Evolutionary conservation across 139 green algal genomes (phyloP).

Genomic region (Micractinium sp.): DNA sequence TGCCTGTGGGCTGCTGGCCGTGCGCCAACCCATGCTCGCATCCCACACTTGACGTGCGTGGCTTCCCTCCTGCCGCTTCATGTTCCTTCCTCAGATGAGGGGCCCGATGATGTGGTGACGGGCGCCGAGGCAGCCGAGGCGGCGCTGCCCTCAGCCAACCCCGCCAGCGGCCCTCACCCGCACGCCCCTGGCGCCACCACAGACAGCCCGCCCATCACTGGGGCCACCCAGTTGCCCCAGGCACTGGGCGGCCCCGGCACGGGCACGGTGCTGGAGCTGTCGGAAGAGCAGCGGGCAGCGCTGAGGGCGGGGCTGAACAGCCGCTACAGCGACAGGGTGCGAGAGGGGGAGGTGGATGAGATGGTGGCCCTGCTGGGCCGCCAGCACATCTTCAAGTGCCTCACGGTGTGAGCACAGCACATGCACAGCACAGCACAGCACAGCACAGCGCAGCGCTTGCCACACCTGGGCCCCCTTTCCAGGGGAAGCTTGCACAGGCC

Average conservation of each 20-base stretch:
- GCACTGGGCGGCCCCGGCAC: no score
- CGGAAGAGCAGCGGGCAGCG: not conserved
- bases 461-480: no score
- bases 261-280: not conserved
- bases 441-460: no score
- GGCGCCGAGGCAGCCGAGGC: constrained; percentile 34
- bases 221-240: not conserved
- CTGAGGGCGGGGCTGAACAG: not conserved
- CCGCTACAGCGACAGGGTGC: constrained; percentile 15
- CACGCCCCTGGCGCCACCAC: constrained; percentile 10
- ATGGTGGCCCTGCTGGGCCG: constrained; percentile 24
- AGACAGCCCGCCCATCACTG: not conserved
- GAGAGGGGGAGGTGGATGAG: not conserved
- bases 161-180: constrained; percentile 25
- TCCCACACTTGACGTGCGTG: not conserved
- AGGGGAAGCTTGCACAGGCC: no score
- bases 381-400: constrained; percentile 30
- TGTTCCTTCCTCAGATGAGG: not conserved
- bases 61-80: no score
- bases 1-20: not conserved
- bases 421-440: no score
- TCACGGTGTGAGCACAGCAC: not conserved
- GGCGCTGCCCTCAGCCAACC: constrained; percentile 18
- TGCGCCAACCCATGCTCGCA: not conserved
- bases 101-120: constrained; percentile 37